Base-by-base conservation (phyloP, 2,329 filamentous ascomycete genomes). In the Xylaria arbuscula region DNA sequence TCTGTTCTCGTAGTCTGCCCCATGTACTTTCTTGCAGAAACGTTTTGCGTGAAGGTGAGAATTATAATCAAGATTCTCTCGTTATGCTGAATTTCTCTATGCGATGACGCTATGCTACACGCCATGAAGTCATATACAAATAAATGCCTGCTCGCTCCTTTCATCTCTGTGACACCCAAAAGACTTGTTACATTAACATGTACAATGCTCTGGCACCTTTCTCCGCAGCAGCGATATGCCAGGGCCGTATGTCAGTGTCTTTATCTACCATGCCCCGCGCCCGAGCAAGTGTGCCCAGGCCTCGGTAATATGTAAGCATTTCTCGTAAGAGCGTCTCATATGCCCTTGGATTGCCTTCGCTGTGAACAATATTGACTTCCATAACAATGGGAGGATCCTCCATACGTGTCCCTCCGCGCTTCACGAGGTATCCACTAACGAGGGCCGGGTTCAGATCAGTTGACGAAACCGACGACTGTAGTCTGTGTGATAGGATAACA, bases 211-310 rank as follows among this genome's bases (percentile, higher is more conserved):
- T 83, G 3, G 89, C 89, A 1, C 87, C 91, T 80, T 90, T 91
- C 79, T 91, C 86, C 2, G 89, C 92, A 19, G 88, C 90, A 13
- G 89, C 90, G 68, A 95, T 82, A 83, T 95, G 93, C 91, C 92
- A 93, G 19, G 93, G 93, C 74, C 92, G 82, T n/a, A 89, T 84
- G 75, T 90, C 88, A 57, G 81, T 84, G 62, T 88, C 83, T 68
- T 84, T 79, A 74, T 88, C 85, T 75, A 89, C 82, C 74, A 90
- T 82, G 0, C 89, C 91, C 68, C 90, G 87, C 24, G 89, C 87
- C 70, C 89, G 85, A 1, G 91, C 92, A 73, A 96, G 77, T 19
- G 92, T 88, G 0, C 89, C 90, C 70, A 96, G 77, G 0, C 87
- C 89, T 51, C 92, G 82, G 76, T 91, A 95, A 77, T 90, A 88